phyloP scores from a whole-genome alignment of 2,329 filamentous ascomycete genomes.

The Diaporthe australafricana region DNA sequence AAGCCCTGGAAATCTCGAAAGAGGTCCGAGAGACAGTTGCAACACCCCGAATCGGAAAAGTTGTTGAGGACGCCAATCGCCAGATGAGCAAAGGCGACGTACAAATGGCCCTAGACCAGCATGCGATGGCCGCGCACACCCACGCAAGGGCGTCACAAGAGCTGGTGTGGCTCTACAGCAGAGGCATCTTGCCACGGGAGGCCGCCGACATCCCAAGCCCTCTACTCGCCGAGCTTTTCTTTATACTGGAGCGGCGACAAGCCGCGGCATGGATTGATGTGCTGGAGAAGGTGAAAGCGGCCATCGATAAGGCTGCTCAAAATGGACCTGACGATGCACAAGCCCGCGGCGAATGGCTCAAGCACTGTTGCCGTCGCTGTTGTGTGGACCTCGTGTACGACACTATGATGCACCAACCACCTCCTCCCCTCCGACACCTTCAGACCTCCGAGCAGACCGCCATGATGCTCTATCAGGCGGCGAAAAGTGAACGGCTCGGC shows the following conservation, averaged over 20 bases:
- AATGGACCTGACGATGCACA: neutral
- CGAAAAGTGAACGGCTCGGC: neutral
- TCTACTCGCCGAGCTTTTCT: neutral
- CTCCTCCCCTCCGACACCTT: neutral
- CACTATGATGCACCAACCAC: neutral
- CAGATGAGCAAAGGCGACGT: neutral
- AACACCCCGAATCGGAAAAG: neutral
- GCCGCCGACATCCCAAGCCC: accelerated
- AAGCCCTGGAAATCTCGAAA: neutral
- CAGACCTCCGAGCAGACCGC: neutral
- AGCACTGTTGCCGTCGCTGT: too few species aligned
- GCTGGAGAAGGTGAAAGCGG: neutral
- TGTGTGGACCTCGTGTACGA: neutral
- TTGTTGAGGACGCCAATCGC: neutral
- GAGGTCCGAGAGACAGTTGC: neutral
- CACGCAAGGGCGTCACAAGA: neutral
- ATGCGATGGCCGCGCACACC: neutral
- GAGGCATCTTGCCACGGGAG: neutral
- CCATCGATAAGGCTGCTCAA: neutral
- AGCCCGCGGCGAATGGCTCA: neutral
- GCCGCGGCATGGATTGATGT: neutral
- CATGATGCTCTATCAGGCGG: neutral
- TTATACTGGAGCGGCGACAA: neutral
- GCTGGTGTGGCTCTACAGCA: neutral
- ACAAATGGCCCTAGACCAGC: neutral